phyloP scores from a whole-genome alignment of 176 grass and related monocot species.

The Aegilops longissima region DNA sequence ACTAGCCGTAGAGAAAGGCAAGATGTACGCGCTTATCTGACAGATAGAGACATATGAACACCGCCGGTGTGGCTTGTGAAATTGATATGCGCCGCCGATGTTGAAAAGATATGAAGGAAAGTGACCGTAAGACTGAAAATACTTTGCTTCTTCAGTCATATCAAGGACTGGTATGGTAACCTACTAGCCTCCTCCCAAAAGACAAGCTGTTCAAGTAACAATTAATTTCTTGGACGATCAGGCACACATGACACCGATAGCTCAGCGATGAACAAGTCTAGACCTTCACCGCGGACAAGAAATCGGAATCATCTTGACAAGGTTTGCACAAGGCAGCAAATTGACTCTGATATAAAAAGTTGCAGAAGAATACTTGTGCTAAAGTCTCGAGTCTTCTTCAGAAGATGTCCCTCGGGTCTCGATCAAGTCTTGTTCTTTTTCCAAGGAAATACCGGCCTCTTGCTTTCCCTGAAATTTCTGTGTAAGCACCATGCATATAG shows the following conservation, averaged over 20 bases:
- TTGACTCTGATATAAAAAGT: not conserved
- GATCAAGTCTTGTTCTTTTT: not conserved
- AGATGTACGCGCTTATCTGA: not conserved
- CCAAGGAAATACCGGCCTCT: not conserved
- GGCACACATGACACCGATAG: not conserved
- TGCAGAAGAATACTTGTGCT: not conserved
- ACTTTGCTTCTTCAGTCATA: not conserved
- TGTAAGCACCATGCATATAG: not conserved
- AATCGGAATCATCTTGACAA: not conserved
- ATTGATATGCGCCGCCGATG: not conserved
- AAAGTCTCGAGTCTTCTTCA: not conserved
- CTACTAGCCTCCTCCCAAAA: not conserved
- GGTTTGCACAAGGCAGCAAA: not conserved
- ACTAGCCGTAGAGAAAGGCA: not conserved
- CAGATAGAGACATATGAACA: not conserved
- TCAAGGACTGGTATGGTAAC: not conserved
- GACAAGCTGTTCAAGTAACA: slow-evolving; percentile 1
- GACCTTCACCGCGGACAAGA: not conserved
- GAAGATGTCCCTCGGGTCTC: not conserved
- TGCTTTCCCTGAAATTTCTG: not conserved
- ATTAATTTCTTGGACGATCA: not conserved
- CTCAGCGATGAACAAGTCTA: not conserved
- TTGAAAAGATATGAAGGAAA: not conserved
- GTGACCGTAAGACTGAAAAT: not conserved
- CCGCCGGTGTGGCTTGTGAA: not conserved